These are phyloP conservation scores for Mycena albidolilacea DNA, from an alignment of 768 basidiomycete genomes.

Conservation along the genomic window DNA sequence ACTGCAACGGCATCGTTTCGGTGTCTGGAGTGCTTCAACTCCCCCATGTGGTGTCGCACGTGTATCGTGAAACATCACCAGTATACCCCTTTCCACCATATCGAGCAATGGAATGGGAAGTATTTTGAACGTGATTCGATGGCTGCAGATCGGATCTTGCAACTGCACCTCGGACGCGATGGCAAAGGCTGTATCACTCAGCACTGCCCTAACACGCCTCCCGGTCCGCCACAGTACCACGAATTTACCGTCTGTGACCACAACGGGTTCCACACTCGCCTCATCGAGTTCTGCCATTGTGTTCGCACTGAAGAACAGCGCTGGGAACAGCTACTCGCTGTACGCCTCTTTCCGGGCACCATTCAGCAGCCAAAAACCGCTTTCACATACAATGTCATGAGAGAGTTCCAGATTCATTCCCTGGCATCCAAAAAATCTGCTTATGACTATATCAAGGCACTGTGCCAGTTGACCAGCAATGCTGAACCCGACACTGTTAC, in stretches of 20 bases:
- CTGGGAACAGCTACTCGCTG: too few species aligned
- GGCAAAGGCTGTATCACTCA: too few species aligned
- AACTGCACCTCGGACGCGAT: not conserved
- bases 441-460: too few species aligned
- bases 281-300: not conserved
- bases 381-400: too few species aligned
- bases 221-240: not conserved
- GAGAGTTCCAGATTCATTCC: too few species aligned
- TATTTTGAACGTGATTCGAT: not conserved
- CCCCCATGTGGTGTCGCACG: not conserved
- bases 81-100: not conserved
- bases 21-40: conserved; percentile 4
- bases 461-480: too few species aligned
- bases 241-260: not conserved
- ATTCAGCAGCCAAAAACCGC: too few species aligned
- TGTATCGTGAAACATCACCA: not conserved
- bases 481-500: too few species aligned
- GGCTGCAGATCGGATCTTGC: not conserved
- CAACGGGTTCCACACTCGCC: not conserved
- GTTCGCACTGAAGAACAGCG: not conserved
- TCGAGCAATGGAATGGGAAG: not conserved
- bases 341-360: too few species aligned
- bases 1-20: too few species aligned
- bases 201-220: not conserved
- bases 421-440: too few species aligned